Evolutionary conservation across 1,284 basidiomycete genomes (phyloP).

Genomic region (Sparassis latifolia): DNA sequence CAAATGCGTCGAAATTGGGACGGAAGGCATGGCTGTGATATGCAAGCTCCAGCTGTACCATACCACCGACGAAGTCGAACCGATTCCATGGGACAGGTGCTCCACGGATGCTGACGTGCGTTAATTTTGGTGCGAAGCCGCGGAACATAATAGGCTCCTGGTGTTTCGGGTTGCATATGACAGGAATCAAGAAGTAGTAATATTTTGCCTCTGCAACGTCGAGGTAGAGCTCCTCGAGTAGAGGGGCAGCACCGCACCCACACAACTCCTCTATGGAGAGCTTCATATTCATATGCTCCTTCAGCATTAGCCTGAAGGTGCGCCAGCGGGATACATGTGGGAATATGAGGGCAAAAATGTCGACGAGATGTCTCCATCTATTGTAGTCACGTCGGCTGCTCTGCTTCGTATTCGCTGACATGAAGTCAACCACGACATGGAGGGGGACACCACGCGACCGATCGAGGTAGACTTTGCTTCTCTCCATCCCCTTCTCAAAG

Average conservation of each 20-base stretch:
- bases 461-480: slow-evolving; percentile 38
- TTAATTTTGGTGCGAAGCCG: slow-evolving; percentile 41
- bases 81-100: slow-evolving; percentile 54
- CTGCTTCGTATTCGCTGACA: slow-evolving; percentile 35
- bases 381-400: slow-evolving; percentile 35
- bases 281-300: slow-evolving; percentile 47
- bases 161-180: slow-evolving; percentile 29
- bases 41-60: slow-evolving; percentile 49
- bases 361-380: slow-evolving; percentile 33
- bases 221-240: slow-evolving; percentile 51
- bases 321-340: slow-evolving; percentile 46
- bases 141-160: slow-evolving; percentile 35
- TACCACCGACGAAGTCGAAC: slow-evolving; percentile 41
- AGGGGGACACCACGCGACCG: slow-evolving; percentile 34
- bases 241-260: slow-evolving; percentile 42
- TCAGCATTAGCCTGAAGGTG: slow-evolving; percentile 49
- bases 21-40: slow-evolving; percentile 51
- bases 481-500: slow-evolving; percentile 31
- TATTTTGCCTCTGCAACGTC: slow-evolving; percentile 53
- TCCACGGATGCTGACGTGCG: slow-evolving; percentile 51
- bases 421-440: slow-evolving; percentile 21
- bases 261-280: slow-evolving; percentile 41
- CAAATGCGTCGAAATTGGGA: slow-evolving; percentile 43
- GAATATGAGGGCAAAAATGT: slow-evolving; percentile 41
- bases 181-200: slow-evolving; percentile 41